Base-by-base conservation (phyloP, 352 stramenopile species). In the Globisporangium uncinulatum region DNA sequence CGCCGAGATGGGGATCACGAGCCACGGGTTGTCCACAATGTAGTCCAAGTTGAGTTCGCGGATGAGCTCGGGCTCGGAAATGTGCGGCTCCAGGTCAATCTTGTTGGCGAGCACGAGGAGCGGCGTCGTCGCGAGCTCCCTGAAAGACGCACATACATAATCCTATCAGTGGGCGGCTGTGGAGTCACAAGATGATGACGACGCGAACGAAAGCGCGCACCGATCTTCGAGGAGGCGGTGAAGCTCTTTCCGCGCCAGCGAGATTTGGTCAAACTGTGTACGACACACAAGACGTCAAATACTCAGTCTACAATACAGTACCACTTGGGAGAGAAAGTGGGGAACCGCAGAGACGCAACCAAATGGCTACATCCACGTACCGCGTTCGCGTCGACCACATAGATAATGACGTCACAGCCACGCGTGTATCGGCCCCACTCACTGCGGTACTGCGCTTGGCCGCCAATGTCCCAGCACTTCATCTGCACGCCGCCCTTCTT, bases 391-490 rank as follows among this genome's bases (percentile, higher is more conserved):
- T 99, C 96, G 1, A 99, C 96, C 20, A 99, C 96, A 86, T 98
- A 99, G 67, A 99, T 95, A 71, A 99, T 98, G 57, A 99, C 96
- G 74, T 99, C 95, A 74, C 96, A 99, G 46, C 96, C 96, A 57
- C 96, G 94, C 59, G 92, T 97, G 73, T 98, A 98, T 50, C 89
- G 79, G 32, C 89, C 88, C 89, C 90, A 97, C 64, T 97, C 89
- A 56, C 79, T 93, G 61, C 96, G 89, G 62, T 99, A 99, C 74
- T 98, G 92, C 62, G 94, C 92, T 73, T 98, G 94, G 10, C 96
- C 96, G 44, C 95, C 96, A 57, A 99, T 98, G 80, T 99, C 96
- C 96, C 96, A 99, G 71, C 96, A 99, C 73, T 99, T 99, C 95
- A 99, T 98, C 69, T 98, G 95, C 62, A 94, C 84, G 32, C 82